A percentile compares a stretch with the other conserved stretches of the same genome.
phyloP scores from a whole-genome alignment of 2,329 filamentous ascomycete species.

The Corniculantispora saksenae region DNA sequence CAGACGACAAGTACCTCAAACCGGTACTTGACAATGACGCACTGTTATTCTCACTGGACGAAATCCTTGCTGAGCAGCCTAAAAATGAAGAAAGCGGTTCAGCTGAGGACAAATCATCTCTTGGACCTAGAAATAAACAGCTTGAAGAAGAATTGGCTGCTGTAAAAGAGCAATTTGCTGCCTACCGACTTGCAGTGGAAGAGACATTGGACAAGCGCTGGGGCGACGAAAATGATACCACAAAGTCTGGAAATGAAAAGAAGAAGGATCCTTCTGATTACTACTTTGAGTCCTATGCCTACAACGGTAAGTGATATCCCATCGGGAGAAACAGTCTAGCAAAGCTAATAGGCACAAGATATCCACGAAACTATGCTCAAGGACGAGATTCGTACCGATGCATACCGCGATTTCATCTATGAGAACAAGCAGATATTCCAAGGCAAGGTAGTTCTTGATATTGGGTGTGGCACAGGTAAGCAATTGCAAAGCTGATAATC shows the following conservation, averaged over 20 bases:
- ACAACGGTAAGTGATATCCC: slow-evolving; percentile 50
- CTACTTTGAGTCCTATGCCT: slow-evolving; percentile 64
- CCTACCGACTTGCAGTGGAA: slow-evolving; percentile 65
- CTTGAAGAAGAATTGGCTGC: slow-evolving; percentile 63
- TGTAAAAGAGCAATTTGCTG: slow-evolving; percentile 62
- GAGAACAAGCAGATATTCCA: slow-evolving; percentile 84
- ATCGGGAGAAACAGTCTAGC: background rate
- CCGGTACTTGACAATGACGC: slow-evolving; percentile 89
- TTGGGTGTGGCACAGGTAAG: slow-evolving; percentile 75
- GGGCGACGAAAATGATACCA: slow-evolving; percentile 52
- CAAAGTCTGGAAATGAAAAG: slow-evolving; percentile 29
- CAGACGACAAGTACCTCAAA: slow-evolving; percentile 78
- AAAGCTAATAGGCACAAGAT: slow-evolving; percentile 48
- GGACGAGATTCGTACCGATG: slow-evolving; percentile 82
- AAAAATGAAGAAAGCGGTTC: slow-evolving; percentile 30
- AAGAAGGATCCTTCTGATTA: slow-evolving; percentile 40
- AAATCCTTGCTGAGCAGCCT: slow-evolving; percentile 57
- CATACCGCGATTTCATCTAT: slow-evolving; percentile 94
- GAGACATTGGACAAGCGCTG: slow-evolving; percentile 67
- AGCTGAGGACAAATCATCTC: slow-evolving; percentile 19
- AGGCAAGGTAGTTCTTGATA: slow-evolving; percentile 84
- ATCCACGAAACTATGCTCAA: slow-evolving; percentile 98
- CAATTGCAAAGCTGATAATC: background rate
- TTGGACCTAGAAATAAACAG: slow-evolving; percentile 52
- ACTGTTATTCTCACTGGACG: slow-evolving; percentile 83